phyloP scores from a whole-genome alignment of 1,139 yeast genomes.

The Candida tropicalis region DNA sequence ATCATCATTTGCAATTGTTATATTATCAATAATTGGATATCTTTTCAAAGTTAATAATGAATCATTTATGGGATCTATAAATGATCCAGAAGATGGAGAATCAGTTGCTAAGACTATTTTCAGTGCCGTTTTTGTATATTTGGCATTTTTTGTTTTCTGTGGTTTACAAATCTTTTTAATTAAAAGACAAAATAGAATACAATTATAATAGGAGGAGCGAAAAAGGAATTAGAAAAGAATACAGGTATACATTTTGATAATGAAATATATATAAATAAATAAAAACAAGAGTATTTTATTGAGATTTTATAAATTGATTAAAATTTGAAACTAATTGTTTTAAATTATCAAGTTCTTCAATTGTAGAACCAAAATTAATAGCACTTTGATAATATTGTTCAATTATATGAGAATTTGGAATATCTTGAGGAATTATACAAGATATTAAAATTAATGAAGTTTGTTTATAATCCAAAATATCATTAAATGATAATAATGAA shows the following conservation, averaged over 20 bases:
- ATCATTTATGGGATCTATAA: conserved; percentile 88
- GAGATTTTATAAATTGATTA: conserved; percentile 69
- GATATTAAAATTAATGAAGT: conserved; percentile 79
- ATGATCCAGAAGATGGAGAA: conserved; percentile 88
- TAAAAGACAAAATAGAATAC: conserved; percentile 61
- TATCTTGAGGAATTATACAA: conserved; percentile 87
- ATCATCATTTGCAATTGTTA: conserved; percentile 88
- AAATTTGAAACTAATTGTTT: conserved; percentile 65
- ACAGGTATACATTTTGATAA: conserved; percentile 23
- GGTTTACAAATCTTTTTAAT: conserved; percentile 77
- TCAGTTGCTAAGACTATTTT: conserved; percentile 92
- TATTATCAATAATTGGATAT: conserved; percentile 80
- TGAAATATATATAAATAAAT: conserved; percentile 3
- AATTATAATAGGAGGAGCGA: no score
- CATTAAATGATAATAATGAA: conserved; percentile 71
- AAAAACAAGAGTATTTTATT: neutral
- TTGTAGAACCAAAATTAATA: conserved; percentile 70
- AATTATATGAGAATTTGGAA: conserved; percentile 75
- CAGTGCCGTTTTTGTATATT: conserved; percentile 85
- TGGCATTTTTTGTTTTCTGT: conserved; percentile 80
- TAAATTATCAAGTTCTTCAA: conserved; percentile 60
- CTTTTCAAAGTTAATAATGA: conserved; percentile 83
- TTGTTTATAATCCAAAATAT: conserved; percentile 63
- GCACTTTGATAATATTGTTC: conserved; percentile 92
- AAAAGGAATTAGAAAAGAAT: conserved; percentile 65